These are phyloP conservation scores for Cyclotella atomus DNA, from an alignment of 108 stramenopile genomes.

Conservation along the genomic window DNA sequence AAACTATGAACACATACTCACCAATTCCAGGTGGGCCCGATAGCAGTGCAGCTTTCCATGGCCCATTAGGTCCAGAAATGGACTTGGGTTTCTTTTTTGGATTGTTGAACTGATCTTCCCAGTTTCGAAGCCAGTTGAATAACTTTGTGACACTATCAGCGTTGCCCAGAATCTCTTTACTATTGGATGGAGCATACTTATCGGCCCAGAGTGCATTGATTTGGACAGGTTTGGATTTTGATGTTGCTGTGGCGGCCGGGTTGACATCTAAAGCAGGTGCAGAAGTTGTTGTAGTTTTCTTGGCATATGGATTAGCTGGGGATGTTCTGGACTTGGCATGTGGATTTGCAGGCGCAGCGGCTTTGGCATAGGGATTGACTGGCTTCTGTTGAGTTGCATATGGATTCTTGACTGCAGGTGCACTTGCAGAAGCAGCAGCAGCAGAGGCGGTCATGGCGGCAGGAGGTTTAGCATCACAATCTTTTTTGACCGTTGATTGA, in stretches of 20 bases:
- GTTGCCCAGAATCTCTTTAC: conserved; percentile 83
- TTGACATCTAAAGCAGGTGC: too few relatives aligned
- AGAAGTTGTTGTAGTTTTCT: not conserved
- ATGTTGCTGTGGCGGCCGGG: not conserved
- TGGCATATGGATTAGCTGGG: not conserved
- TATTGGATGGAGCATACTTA: conserved; percentile 81
- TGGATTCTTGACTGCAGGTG: conserved; percentile 27
- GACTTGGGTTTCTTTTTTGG: conserved; percentile 33
- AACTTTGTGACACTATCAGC: conserved; percentile 69
- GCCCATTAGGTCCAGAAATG: conserved; percentile 54
- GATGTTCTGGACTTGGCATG: not conserved
- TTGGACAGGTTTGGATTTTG: not conserved
- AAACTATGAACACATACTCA: too few relatives aligned
- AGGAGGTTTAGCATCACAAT: too few relatives aligned
- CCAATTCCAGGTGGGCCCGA: conserved; percentile 98
- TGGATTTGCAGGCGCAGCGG: not conserved
- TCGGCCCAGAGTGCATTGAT: conserved; percentile 90
- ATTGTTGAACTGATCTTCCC: conserved; percentile 83
- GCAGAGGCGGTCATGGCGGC: too few relatives aligned
- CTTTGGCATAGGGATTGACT: conserved; percentile 27
- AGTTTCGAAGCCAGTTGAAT: conserved; percentile 66
- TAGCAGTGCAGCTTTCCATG: conserved; percentile 90
- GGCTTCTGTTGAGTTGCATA: conserved; percentile 18
- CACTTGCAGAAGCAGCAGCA: conserved; percentile 51
- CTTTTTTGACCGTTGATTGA: too few relatives aligned